Percentiles rank a stretch among this genome's conserved stretches.
These are phyloP conservation scores for Mortierella sp. DNA, from an alignment of 371 early-diverging fungal genomes.

Conservation along the genomic window DNA sequence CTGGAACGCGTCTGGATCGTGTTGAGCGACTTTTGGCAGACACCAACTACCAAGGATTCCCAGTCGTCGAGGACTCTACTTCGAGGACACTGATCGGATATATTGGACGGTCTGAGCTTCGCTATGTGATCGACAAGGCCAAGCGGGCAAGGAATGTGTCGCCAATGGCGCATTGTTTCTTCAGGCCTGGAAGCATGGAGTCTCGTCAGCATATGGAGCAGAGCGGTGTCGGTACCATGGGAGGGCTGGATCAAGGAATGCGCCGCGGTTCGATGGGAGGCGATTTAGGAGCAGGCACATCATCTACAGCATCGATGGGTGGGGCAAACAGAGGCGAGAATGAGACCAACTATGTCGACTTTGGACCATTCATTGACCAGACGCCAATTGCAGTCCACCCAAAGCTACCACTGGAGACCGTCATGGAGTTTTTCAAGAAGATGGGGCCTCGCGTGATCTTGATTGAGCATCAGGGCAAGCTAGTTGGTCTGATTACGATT, in stretches of 20 bases:
- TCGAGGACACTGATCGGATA: constrained; percentile 87
- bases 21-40: constrained; percentile 66
- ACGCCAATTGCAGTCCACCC: constrained; percentile 91
- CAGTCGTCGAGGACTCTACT: constrained; percentile 81
- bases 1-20: constrained; percentile 61
- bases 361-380: constrained; percentile 85
- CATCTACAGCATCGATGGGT: not conserved
- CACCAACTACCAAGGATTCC: constrained; percentile 83
- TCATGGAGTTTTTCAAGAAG: constrained; percentile 93
- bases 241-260: constrained; percentile 29
- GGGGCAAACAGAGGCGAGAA: constrained; percentile 24
- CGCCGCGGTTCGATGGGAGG: constrained; percentile 13
- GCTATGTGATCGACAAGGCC: constrained; percentile 78
- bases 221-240: constrained; percentile 10
- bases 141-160: constrained; percentile 64
- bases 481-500: constrained; percentile 83
- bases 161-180: constrained; percentile 69
- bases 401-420: constrained; percentile 87
- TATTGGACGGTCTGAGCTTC: constrained; percentile 83
- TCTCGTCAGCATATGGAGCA: constrained; percentile 56
- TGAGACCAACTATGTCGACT: constrained; percentile 73
- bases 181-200: constrained; percentile 63
- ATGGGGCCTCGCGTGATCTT: constrained; percentile 88
- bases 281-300: constrained; percentile 11
- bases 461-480: constrained; percentile 75